Conservation (phyloP, 345 rosid genomes). For the Psidium friedrichsthalianum region DNA sequence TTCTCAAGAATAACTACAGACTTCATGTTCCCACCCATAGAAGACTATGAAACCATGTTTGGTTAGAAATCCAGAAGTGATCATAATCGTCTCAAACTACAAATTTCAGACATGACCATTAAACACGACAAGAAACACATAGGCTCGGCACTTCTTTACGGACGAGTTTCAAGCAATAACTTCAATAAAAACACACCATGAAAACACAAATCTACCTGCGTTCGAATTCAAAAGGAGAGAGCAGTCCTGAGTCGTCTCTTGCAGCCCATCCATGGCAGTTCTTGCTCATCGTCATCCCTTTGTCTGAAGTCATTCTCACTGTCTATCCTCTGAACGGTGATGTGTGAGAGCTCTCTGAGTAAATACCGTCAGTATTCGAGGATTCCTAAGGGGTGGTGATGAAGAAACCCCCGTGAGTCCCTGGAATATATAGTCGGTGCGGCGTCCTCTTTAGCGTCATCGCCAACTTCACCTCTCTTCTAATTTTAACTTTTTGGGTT, state of each 20-base stretch:
- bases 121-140: neutral
- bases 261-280: too few species aligned
- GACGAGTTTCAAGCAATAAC: neutral
- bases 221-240: too few species aligned
- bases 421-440: neutral
- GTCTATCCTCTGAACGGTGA: neutral
- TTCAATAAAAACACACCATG: neutral
- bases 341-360: neutral
- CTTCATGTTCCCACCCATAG: neutral
- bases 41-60: neutral
- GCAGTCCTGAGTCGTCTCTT: too few species aligned
- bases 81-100: neutral
- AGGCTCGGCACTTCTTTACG: neutral
- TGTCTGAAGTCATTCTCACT: neutral
- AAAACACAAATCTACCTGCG: neutral
- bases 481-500: neutral
- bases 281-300: neutral
- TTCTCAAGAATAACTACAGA: neutral
- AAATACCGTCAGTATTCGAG: neutral
- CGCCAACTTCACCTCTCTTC: neutral
- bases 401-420: too few species aligned
- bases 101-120: neutral
- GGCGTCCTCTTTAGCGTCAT: neutral
- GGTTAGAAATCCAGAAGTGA: neutral
- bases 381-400: neutral